Conservation (phyloP, 306 rosid species). For the Medicago arabica region DNA sequence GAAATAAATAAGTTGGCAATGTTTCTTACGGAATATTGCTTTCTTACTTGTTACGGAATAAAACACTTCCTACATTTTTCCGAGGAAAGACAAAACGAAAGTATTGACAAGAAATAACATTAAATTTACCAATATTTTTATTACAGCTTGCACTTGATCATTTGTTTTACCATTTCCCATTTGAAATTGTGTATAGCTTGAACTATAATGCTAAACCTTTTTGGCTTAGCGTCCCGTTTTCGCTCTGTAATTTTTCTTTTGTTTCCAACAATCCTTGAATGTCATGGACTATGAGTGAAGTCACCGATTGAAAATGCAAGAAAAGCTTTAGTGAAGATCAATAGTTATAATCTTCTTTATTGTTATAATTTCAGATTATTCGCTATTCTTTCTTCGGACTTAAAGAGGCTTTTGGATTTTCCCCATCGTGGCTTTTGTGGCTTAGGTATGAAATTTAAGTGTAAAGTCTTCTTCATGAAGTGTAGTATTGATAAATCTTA, state of each 20-base stretch:
- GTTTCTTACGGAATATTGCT: background rate
- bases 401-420: conserved; percentile 76
- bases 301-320: conserved; percentile 5
- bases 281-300: background rate
- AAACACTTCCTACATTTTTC: conserved; percentile 3
- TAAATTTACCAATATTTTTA: background rate
- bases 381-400: conserved; percentile 79
- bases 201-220: background rate
- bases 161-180: background rate
- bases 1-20: background rate
- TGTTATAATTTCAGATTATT: conserved; percentile 61
- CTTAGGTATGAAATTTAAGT: conserved; percentile 61
- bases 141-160: background rate
- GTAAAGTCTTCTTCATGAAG: conserved; percentile 2
- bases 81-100: background rate
- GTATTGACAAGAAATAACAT: background rate
- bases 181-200: background rate
- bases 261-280: conserved; percentile 18
- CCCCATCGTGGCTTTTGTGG: conserved; percentile 90
- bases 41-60: too few relatives aligned
- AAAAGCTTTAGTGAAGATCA: conserved; percentile 4
- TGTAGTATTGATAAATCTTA: background rate
- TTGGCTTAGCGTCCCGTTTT: background rate
- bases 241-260: background rate
- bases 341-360: conserved; percentile 4